Evolutionary conservation across 371 early-diverging fungal species (phyloP), one percentile per base, ranked within the genome.

Genomic region (Mucor mucedo): DNA sequence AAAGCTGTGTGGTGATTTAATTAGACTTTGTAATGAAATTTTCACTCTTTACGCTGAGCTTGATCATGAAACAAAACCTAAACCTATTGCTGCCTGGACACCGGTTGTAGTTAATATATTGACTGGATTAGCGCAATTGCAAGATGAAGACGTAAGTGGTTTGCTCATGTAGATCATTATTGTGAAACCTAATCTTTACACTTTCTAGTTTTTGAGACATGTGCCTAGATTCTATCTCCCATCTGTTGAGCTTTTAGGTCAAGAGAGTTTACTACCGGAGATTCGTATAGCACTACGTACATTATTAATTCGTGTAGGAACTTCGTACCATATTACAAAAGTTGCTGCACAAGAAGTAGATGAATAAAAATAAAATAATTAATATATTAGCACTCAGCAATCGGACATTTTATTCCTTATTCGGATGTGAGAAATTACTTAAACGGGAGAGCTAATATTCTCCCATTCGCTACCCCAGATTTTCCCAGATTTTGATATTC

Each of bases 21-120:
- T 11, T 57, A 78, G 76, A 49, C 75, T 81, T 48, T 79, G 78
- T 64, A 78, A 72, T 57, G 77, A 82, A 42, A 79, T 84, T 21
- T 80, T 84, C 48, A 70, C 69, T 13, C 65, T 78, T 30, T 84
- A 80, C 56, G 76, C 79, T 30, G 78, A 78, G 50, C 68, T 82
- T 14, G 82, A 84, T 56, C 82, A 75, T 63, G 82, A 80, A 57
- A 80, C 82, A 27, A 82, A 84, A 56, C 76, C 79, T 8, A 75
- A 77, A 55, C 80, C 82, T 47, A 78, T 84, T 66, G 76, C 75
- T 50, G 84, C 84, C 44, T 84, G 84, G 84, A 80, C 84, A 42
- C 82, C 84, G 41, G 79, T 82, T 16, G 80, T 84, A 30, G 78
- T 82, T 6, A 76, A 77, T 16, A 79, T 84, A 28, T 47, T 84